Evolutionary conservation across 805 yeast genomes (phyloP).

Genomic region (Tetrapisispora arboricola): DNA sequence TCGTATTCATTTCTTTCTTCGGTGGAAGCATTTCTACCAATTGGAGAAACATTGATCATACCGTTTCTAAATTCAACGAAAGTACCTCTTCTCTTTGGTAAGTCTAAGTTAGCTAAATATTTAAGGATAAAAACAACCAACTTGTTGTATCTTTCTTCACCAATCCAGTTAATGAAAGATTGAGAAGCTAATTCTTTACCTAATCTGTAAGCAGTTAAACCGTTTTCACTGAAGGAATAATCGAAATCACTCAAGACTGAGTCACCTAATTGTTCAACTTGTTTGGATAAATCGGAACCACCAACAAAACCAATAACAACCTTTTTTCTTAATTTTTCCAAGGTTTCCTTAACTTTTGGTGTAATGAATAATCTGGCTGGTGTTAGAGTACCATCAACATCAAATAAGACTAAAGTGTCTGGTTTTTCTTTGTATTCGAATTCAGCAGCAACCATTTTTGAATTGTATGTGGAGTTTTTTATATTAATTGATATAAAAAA

Average conservation of each 20-base stretch:
- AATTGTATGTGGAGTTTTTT: background rate
- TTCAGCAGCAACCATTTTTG: slow-evolving; percentile 24
- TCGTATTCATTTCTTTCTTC: slow-evolving; percentile 91
- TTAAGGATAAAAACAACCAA: slow-evolving; percentile 75
- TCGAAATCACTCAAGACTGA: slow-evolving; percentile 74
- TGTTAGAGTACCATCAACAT: slow-evolving; percentile 96
- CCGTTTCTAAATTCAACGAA: slow-evolving; percentile 98
- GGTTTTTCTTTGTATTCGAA: slow-evolving; percentile 72
- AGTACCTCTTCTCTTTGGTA: slow-evolving; percentile 98
- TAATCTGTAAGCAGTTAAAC: slow-evolving; percentile 90
- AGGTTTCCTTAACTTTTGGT: slow-evolving; percentile 64
- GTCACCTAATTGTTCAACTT: slow-evolving; percentile 89
- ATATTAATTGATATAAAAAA: background rate
- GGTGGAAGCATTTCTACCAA: slow-evolving; percentile 96
- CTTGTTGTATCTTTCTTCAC: slow-evolving; percentile 87
- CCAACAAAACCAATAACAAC: slow-evolving; percentile 96
- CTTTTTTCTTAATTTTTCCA: slow-evolving; percentile 74
- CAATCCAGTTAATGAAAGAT: slow-evolving; percentile 91
- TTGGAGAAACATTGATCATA: slow-evolving; percentile 96
- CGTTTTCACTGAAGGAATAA: slow-evolving; percentile 95
- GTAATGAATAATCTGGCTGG: slow-evolving; percentile 84
- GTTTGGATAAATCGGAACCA: slow-evolving; percentile 90
- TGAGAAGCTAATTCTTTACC: slow-evolving; percentile 87
- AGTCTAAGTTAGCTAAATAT: slow-evolving; percentile 74
- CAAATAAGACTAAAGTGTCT: slow-evolving; percentile 83